Percentiles rank a stretch among this genome's conserved stretches.
These are phyloP conservation scores for Theileria annulata DNA, from an alignment of 169 alveolate genomes.

Conservation along the genomic window DNA sequence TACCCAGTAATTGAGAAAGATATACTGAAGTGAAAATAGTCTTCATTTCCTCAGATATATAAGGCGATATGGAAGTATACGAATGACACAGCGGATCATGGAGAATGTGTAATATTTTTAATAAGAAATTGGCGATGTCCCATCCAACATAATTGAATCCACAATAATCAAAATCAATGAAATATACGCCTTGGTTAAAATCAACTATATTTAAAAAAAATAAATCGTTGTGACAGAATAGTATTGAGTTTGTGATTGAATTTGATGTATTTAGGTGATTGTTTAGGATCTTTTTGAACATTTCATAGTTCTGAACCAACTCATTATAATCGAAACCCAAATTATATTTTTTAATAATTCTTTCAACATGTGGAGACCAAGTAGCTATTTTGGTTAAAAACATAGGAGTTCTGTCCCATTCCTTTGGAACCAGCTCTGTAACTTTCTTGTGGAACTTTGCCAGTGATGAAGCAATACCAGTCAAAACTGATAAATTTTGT, in stretches of 20 bases:
- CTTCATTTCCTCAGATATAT: slow-evolving; percentile 63
- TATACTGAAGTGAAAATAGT: slow-evolving; percentile 68
- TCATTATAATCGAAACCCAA: slow-evolving; percentile 12
- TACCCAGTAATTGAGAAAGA: slow-evolving; percentile 68
- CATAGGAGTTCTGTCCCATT: slow-evolving; percentile 72
- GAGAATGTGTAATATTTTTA: slow-evolving; percentile 67
- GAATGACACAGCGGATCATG: slow-evolving; percentile 59
- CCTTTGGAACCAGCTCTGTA: slow-evolving; percentile 34
- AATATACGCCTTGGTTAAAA: slow-evolving; percentile 59
- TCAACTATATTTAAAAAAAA: slow-evolving; percentile 73
- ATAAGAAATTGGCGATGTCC: slow-evolving; percentile 76
- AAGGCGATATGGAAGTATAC: slow-evolving; percentile 43
- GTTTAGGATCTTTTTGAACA: slow-evolving; percentile 32
- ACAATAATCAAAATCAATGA: slow-evolving; percentile 79
- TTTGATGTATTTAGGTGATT: slow-evolving; percentile 21
- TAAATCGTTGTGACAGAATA: slow-evolving; percentile 79
- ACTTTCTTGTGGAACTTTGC: slow-evolving; percentile 24
- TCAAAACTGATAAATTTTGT: slow-evolving; percentile 64
- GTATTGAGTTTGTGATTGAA: slow-evolving; percentile 66
- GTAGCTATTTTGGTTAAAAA: slow-evolving; percentile 34
- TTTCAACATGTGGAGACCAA: slow-evolving; percentile 36
- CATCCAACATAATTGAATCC: slow-evolving; percentile 75
- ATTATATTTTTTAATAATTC: not conserved
- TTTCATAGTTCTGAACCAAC: not conserved
- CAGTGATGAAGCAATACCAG: slow-evolving; percentile 65